phyloP scores from a whole-genome alignment of 2,329 filamentous ascomycete genomes.

The Clonostachys sp. region DNA sequence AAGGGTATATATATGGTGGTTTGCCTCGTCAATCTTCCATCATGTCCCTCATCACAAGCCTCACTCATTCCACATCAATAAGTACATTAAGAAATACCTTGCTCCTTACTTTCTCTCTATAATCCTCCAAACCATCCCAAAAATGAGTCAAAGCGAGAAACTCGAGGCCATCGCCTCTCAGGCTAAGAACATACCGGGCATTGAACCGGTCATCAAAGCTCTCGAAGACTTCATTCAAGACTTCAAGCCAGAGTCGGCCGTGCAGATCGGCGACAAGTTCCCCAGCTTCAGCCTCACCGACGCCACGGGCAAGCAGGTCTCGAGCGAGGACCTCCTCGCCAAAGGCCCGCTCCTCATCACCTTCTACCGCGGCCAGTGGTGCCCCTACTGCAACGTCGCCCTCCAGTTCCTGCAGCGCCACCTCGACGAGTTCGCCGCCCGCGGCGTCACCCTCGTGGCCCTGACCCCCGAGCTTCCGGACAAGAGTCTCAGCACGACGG shows the following conservation, averaged over 20 bases:
- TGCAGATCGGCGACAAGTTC: conserved; percentile 24
- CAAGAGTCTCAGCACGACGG: conserved; percentile 22
- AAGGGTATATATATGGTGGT: too few species aligned
- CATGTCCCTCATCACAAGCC: too few species aligned
- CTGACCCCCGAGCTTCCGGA: conserved; percentile 35
- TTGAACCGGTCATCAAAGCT: background rate
- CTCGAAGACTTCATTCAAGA: conserved; percentile 2
- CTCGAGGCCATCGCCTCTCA: conserved; percentile 4
- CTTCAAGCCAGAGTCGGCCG: conserved; percentile 15
- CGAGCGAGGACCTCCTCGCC: conserved; percentile 19
- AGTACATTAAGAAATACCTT: too few species aligned
- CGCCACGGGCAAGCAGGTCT: conserved; percentile 23
- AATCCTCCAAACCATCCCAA: background rate
- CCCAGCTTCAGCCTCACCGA: conserved; percentile 25
- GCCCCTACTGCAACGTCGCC: conserved; percentile 37
- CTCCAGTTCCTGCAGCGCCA: conserved; percentile 25
- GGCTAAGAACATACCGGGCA: conserved; percentile 3
- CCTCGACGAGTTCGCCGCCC: conserved; percentile 24
- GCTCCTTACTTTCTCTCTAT: too few species aligned
- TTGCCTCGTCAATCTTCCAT: too few species aligned
- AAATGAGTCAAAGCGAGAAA: conserved; percentile 7
- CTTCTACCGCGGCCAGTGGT: conserved; percentile 43
- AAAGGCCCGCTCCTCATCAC: conserved; percentile 29
- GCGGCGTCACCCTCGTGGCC: conserved; percentile 32
- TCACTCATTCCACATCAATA: too few species aligned